Conservation (phyloP, 306 rosid species). For the Trichosanthes truncata region DNA sequence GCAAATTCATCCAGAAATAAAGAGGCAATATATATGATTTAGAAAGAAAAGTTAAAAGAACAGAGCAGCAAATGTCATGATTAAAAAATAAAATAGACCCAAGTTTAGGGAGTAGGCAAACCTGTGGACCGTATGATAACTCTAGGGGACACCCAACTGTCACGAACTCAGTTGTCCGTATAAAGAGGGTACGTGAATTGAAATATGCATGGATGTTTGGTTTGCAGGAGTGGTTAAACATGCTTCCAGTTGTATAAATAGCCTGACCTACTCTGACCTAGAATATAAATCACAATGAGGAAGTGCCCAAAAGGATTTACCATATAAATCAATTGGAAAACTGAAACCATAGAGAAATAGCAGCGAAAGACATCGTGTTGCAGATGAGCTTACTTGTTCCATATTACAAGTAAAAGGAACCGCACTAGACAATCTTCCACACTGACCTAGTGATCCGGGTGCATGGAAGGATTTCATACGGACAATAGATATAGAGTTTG, state of each 20-base stretch:
- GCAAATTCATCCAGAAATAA: background rate
- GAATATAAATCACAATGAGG: constrained; percentile 19
- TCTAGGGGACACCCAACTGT: constrained; percentile 55
- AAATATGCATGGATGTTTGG: constrained; percentile 81
- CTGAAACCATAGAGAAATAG: background rate
- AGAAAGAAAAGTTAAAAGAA: constrained; percentile 11
- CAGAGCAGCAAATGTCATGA: background rate
- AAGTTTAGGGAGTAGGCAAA: constrained; percentile 16
- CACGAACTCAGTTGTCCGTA: constrained; percentile 52
- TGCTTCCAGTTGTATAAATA: constrained; percentile 67
- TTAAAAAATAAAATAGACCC: background rate
- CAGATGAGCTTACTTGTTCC: constrained; percentile 59
- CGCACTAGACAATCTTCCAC: constrained; percentile 24
- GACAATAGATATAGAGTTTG: constrained; percentile 75
- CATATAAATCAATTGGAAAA: background rate
- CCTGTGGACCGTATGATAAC: constrained; percentile 93
- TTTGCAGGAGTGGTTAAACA: constrained; percentile 82
- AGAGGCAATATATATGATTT: background rate
- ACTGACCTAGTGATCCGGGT: constrained; percentile 25
- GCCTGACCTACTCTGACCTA: constrained; percentile 85
- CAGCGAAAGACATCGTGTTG: background rate
- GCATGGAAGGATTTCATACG: constrained; percentile 56
- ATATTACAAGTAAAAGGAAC: constrained; percentile 46
- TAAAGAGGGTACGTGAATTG: constrained; percentile 55
- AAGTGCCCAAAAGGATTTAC: constrained; percentile 2